Evolutionary conservation across 225 moss, liverwort and hornwort genomes (phyloP), one percentile per base, ranked within the genome.

Genomic region (Polytrichum formosum): DNA sequence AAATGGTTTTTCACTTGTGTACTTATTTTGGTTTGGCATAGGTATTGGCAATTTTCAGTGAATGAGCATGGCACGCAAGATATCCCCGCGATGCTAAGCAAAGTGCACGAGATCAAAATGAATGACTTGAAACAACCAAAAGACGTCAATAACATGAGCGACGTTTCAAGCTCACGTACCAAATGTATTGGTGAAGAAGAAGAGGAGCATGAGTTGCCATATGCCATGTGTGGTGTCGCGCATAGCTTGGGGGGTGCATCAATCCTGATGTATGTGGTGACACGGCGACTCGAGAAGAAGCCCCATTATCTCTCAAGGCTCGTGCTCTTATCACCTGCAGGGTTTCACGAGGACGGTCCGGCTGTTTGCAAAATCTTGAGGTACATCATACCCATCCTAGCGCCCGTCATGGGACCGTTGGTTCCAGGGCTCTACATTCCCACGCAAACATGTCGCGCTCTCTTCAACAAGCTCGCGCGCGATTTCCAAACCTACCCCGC

Each of bases 401-500:
- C 86, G 10, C 96, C 96, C 2, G 10, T 92, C 1, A 0, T 94
- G 53, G 78, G 70, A 55, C 91, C 90, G 2, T 28, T 94, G 17
- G 6, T 94, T 31, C 96, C 92, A 30, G 96, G 94, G 1, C 29
- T 86, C n/a, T 97, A 97, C 69, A 97, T 97, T 69, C 96, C 93
- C 20, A 94, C 91, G 18, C 82, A 90, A 18, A 89, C 94, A 73
- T 91, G 89, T 75, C 82, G 96, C 0, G 93, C 92, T 55, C 46
- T 97, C 20, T 85, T 97, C 78, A 97, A 97, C 82, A 97, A 97
- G 68, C 79, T 97, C 17, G 93, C 96, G 0, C 73, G 94, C 19
- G 96, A 97, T 28, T 92, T 97, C 20, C 94, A 97, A 54, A 90
- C 85, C 56, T 97, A 93, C 55, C 96, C 96, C 16, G 96, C 93